These are phyloP conservation scores for Monosporozyma aerobia DNA, from an alignment of 805 yeast genomes.

Conservation along the genomic window DNA sequence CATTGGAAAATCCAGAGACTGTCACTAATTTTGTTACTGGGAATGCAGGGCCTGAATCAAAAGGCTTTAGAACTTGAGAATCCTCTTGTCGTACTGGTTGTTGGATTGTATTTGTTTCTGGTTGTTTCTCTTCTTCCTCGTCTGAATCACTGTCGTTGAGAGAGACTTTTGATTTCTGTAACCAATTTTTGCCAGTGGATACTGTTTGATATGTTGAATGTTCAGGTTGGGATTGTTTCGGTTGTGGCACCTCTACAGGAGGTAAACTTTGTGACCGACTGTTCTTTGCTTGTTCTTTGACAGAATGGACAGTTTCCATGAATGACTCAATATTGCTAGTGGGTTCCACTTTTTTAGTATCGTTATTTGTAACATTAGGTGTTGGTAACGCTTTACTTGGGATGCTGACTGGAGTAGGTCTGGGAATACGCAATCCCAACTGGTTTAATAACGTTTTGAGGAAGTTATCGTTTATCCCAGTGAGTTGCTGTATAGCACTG, in stretches of 20 bases:
- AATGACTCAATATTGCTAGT: conserved; percentile 1
- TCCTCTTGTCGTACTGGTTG: not conserved
- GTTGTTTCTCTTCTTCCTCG: not conserved
- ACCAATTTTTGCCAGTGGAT: not conserved
- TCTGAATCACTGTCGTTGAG: conserved; percentile 3
- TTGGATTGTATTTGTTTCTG: not conserved
- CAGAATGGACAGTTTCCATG: conserved; percentile 1
- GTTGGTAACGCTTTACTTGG: too few relatives aligned
- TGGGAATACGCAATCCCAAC: not conserved
- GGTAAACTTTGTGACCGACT: not conserved
- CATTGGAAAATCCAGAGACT: not conserved
- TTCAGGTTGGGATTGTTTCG: not conserved
- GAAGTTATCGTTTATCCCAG: conserved; percentile 1
- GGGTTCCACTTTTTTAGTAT: not conserved
- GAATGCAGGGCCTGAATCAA: not conserved
- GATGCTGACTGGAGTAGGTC: not conserved
- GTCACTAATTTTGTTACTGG: not conserved
- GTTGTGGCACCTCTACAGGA: not conserved
- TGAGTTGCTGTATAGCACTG: not conserved
- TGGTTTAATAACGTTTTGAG: not conserved
- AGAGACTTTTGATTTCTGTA: conserved; percentile 2
- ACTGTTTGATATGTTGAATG: not conserved
- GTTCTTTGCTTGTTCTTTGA: not conserved
- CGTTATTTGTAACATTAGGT: too few relatives aligned
- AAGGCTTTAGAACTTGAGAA: not conserved